phyloP scores from a whole-genome alignment of 2,329 filamentous ascomycete genomes.

The Epichloe baconii region DNA sequence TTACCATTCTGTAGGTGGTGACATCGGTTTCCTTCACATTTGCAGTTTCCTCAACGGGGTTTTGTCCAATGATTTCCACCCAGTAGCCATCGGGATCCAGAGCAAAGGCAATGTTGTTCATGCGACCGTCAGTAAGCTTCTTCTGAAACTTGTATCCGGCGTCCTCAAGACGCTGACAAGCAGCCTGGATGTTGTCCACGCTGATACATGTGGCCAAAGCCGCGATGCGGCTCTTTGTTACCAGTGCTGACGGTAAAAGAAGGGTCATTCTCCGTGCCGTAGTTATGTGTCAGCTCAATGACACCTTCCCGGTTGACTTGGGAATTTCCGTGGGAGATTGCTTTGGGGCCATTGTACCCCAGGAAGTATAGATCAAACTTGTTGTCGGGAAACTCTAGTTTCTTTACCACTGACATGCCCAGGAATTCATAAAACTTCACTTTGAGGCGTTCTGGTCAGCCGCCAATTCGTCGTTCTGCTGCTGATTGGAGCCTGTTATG shows the following conservation, averaged over 20 bases:
- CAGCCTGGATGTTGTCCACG: conserved; percentile 75
- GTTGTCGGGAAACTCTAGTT: conserved; percentile 68
- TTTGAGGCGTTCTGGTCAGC: conserved; percentile 15
- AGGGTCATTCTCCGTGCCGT: conserved; percentile 78
- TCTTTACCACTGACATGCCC: conserved; percentile 72
- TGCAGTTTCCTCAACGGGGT: conserved; percentile 58
- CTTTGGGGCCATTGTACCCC: conserved; percentile 66
- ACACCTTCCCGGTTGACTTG: conserved; percentile 75
- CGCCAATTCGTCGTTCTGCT: not conserved
- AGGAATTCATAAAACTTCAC: conserved; percentile 92
- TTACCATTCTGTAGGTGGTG: conserved; percentile 57
- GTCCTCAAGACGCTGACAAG: conserved; percentile 79
- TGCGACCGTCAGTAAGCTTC: conserved; percentile 77
- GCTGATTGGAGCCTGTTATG: not conserved
- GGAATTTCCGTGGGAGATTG: conserved; percentile 59
- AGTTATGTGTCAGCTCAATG: conserved; percentile 73
- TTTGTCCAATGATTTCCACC: conserved; percentile 72
- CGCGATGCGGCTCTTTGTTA: conserved; percentile 75
- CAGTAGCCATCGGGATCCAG: conserved; percentile 82
- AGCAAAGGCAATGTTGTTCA: conserved; percentile 80
- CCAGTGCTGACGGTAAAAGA: conserved; percentile 75
- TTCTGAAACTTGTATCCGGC: conserved; percentile 93
- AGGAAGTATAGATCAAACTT: conserved; percentile 97
- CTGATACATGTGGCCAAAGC: conserved; percentile 81
- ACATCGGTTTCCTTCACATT: conserved; percentile 59